phyloP scores from a whole-genome alignment of 805 yeast genomes.

The Nakazawaea ernobii region DNA sequence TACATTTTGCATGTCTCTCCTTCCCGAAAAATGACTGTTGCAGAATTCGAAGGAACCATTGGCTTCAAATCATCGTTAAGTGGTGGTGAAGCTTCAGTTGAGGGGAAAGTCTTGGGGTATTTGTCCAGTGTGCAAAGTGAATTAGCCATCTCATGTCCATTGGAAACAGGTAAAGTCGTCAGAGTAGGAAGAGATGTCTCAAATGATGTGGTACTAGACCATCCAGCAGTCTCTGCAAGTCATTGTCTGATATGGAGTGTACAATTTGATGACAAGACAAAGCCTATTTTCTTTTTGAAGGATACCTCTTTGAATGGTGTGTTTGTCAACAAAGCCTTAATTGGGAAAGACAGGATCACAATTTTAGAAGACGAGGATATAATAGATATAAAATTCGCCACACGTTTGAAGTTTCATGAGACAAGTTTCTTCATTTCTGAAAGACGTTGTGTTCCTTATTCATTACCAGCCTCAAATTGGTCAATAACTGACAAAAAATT shows the following conservation, averaged over 20 bases:
- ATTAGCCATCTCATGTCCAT: neutral
- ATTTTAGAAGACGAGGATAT: slow-evolving; percentile 33
- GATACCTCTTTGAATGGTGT: slow-evolving; percentile 51
- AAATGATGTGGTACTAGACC: slow-evolving; percentile 27
- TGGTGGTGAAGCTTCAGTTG: neutral
- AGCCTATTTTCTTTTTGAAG: slow-evolving; percentile 42
- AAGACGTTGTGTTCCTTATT: slow-evolving; percentile 14
- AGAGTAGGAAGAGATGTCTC: slow-evolving; percentile 37
- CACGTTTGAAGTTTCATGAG: slow-evolving; percentile 13
- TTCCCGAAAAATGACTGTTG: neutral
- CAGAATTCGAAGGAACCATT: too few relatives aligned
- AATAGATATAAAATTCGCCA: slow-evolving; percentile 29
- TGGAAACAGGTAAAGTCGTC: slow-evolving; percentile 25
- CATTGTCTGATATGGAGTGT: slow-evolving; percentile 47
- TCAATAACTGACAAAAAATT: slow-evolving; percentile 31
- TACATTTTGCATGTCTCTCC: neutral
- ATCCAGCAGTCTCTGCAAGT: slow-evolving; percentile 35
- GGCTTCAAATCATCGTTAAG: too few relatives aligned
- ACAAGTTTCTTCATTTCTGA: neutral
- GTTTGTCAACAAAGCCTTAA: slow-evolving; percentile 29
- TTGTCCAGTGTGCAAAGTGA: neutral
- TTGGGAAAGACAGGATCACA: slow-evolving; percentile 26
- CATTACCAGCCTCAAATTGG: slow-evolving; percentile 32
- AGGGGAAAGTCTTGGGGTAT: neutral
- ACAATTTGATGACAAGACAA: slow-evolving; percentile 41